Base-by-base conservation (phyloP, 352 stramenopile genomes). In the Elongisporangium senticosum region DNA sequence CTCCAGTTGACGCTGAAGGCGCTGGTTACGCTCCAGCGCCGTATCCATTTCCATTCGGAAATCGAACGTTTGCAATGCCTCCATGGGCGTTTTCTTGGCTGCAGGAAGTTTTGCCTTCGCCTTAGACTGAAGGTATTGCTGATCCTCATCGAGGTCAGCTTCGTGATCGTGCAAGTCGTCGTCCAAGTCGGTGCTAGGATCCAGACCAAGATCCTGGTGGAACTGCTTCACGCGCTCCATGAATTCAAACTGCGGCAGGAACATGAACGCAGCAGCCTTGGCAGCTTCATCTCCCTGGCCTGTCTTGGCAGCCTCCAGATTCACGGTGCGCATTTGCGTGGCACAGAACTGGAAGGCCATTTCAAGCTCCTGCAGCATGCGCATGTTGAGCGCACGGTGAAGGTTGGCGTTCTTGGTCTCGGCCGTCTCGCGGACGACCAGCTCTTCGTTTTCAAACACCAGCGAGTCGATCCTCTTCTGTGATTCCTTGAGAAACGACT, bases 401-500 rank as follows among this genome's bases (percentile, higher is more conserved):
- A 80, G 67, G 0, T 26, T 66, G 4, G 74, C 79, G 51, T 89
- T 84, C 49, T 72, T 64, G n/a, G 79, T 89, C 61, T 92, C 82
- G 5, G 76, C 76, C 37, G 74, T 68, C 53, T 92, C 82, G 0
- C 82, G 73, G 33, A 79, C 61, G 7, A 74, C 28, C 2, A 92
- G 65, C 63, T 92, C 82, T 21, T 92, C 82, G 55, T 79, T 88
- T 57, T 89, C 79, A 2, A 79, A 63, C 6, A 68, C 50, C 19
- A 90, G 65, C 52, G 78, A 71, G 64, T 92, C 79, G 53, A 89
- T 86, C 20, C 79, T 74, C 50, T 87, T 87, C 69, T 89, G 82
- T 0, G 79, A 89, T 54, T 92, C 82, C 52, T 92, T 92, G 14
- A 89, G 59, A 51, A 89, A 88, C 10, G 73, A 72, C 67, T 92